Evolutionary conservation across 208 protist genomes (phyloP).

Genomic region (Eutreptiella sp.): DNA sequence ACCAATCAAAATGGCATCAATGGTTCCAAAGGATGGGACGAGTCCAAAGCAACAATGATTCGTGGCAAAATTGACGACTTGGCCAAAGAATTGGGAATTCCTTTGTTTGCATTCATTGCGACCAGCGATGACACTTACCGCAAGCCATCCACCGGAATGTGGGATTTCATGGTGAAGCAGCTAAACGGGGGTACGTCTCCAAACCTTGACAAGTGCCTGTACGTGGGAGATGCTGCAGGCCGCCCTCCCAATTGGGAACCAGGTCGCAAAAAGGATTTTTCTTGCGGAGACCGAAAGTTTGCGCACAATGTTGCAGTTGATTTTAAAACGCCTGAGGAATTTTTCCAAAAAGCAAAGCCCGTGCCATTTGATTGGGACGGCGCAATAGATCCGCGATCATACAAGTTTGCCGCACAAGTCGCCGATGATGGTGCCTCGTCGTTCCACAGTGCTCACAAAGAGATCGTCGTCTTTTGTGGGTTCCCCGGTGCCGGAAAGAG

Average conservation of each 20-base stretch:
- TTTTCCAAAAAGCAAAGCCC: constrained; percentile 49
- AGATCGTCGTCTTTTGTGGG: constrained; percentile 74
- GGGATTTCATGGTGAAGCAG: constrained; percentile 56
- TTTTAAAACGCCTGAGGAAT: constrained; percentile 81
- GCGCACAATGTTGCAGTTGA: constrained; percentile 64
- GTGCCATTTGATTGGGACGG: constrained; percentile 17
- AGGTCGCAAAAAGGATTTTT: constrained; percentile 78
- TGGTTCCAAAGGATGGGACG: constrained; percentile 48
- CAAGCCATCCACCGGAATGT: constrained; percentile 79
- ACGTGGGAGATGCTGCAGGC: constrained; percentile 84
- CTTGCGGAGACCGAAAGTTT: constrained; percentile 76
- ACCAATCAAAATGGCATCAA: constrained; percentile 82
- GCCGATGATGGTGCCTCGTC: too few species aligned
- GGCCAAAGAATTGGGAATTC: constrained; percentile 39
- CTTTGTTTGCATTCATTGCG: constrained; percentile 64
- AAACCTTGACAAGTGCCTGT: constrained; percentile 54
- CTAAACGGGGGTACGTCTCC: constrained; percentile 26
- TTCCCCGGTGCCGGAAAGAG: constrained; percentile 76
- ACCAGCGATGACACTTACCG: constrained; percentile 60
- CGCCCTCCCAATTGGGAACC: constrained; percentile 46
- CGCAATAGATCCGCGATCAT: too few species aligned
- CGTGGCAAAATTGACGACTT: constrained; percentile 45
- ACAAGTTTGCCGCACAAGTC: too few species aligned
- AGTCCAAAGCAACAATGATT: constrained; percentile 40
- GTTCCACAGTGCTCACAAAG: constrained; percentile 35